Percentiles rank a stretch among this genome's conserved stretches.
Evolutionary conservation across 805 yeast genomes (phyloP).

Genomic region (Wickerhamiella occidentalis): DNA sequence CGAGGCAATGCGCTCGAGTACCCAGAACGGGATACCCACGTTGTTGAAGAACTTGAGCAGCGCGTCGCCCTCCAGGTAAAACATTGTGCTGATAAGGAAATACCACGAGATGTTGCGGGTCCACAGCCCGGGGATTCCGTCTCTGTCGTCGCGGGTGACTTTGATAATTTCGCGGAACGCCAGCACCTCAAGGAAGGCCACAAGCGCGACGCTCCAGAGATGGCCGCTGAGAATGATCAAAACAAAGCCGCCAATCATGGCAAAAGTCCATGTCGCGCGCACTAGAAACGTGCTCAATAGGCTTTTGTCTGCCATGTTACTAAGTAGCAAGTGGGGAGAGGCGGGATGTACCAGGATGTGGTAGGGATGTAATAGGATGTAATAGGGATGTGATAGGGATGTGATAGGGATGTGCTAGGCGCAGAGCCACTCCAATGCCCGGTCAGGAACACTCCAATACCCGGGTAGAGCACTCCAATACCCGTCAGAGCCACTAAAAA

Average conservation of each 20-base stretch:
- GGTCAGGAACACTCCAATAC: too few species aligned
- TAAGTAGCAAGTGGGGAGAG: background rate
- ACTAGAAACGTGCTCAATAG: constrained; percentile 52
- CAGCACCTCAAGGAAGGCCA: constrained; percentile 61
- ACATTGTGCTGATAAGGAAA: constrained; percentile 73
- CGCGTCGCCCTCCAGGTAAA: constrained; percentile 79
- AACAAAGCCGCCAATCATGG: constrained; percentile 72
- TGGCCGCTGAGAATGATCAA: constrained; percentile 72
- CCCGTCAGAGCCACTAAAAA: too few species aligned
- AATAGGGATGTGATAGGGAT: too few species aligned
- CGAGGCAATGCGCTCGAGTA: constrained; percentile 46
- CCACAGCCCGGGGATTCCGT: constrained; percentile 53
- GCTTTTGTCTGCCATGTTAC: constrained; percentile 4
- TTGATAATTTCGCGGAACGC: constrained; percentile 87
- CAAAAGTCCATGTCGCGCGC: constrained; percentile 85
- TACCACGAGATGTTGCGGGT: constrained; percentile 87
- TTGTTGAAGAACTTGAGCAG: constrained; percentile 55
- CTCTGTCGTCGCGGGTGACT: constrained; percentile 70
- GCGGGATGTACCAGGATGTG: too few species aligned
- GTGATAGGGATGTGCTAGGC: too few species aligned
- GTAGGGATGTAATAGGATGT: too few species aligned
- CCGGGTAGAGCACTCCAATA: too few species aligned
- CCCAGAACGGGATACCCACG: constrained; percentile 39
- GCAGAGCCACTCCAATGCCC: too few species aligned
- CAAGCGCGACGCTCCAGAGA: constrained; percentile 59